Conservation (phyloP, 1,284 basidiomycete genomes). For the Ceratobasidium sp. region DNA sequence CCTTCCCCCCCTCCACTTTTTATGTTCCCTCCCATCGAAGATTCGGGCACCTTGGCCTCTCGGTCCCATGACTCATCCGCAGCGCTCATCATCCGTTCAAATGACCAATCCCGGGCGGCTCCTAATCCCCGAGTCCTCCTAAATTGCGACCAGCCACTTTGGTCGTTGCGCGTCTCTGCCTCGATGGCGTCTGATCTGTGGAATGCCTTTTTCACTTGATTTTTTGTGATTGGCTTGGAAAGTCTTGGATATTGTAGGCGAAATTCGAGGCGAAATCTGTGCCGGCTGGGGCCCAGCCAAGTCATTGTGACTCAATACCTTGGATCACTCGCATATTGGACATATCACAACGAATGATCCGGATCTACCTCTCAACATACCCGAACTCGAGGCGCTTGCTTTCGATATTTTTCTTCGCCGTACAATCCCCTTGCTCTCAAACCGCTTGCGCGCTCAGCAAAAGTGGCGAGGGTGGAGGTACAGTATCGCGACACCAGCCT, state of each 20-base stretch:
- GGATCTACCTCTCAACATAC: neutral
- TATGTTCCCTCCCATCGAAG: constrained; percentile 7
- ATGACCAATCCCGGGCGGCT: constrained; percentile 14
- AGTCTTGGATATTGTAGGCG: neutral
- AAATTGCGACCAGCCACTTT: neutral
- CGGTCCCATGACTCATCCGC: constrained; percentile 29
- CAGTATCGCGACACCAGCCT: neutral
- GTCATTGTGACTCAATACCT: neutral
- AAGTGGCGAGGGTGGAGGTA: neutral
- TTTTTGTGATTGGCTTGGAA: neutral
- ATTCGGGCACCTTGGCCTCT: constrained; percentile 16
- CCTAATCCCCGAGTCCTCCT: constrained; percentile 10
- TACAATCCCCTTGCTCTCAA: too few species aligned
- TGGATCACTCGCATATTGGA: neutral
- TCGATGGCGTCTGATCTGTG: neutral
- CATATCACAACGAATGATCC: neutral
- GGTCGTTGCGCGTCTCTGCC: neutral
- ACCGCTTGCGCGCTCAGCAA: neutral
- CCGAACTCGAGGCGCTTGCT: too few species aligned
- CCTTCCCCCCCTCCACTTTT: neutral
- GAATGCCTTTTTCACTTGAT: neutral
- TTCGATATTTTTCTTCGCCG: neutral
- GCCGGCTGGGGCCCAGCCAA: neutral
- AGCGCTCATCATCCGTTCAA: constrained; percentile 1
- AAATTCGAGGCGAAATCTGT: neutral